Evolutionary conservation across 305 asterid species (phyloP), one percentile per base, ranked within the genome.

Genomic region (Fraxinus velutina): DNA sequence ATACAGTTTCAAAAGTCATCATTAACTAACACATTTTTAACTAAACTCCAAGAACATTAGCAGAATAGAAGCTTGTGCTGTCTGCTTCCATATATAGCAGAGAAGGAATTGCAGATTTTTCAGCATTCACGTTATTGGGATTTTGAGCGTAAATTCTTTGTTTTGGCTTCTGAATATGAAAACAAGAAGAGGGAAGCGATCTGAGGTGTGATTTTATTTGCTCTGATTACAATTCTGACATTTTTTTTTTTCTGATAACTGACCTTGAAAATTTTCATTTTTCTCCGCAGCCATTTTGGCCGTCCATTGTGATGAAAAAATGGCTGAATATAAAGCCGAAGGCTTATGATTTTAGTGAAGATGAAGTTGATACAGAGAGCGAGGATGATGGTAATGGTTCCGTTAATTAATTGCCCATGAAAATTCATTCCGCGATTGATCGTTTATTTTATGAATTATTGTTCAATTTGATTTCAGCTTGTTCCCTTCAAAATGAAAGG

Each of bases 281-380:
- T 50, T 3, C 68, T 7, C 75, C 36, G 37, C 90, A 90, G 97
- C 44, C 94, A 13, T 95, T 93, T 81, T 93, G 98, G 99, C 97
- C 98, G 0, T 89, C 98, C 76, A 86, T 93, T 84, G 96, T 95
- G 89, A 89, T 95, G 95, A 93, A 95, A 84, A 95, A 95, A 86
- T 95, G 99, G 98, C 90, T 95, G 50, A 95, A 93, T 78, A 90
- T 95, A 64, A 87, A 88, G 90, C 97, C 99, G 2, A 83, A 88
- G 81, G 93, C 85, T 74, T 66, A 90, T 73, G 97, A 95, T 73
- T 95, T 95, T 81, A 93, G 99, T 72, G 98, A 95, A 83, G 99
- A 95, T 85, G 99, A 95, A 89, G 90, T 89, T 21, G 99, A 95
- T 29, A 92, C 97, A 2, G 99, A 95, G 92, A 93, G 99, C 84